Conservation (phyloP, 306 rosid genomes). For the Coriaria nepalensis region DNA sequence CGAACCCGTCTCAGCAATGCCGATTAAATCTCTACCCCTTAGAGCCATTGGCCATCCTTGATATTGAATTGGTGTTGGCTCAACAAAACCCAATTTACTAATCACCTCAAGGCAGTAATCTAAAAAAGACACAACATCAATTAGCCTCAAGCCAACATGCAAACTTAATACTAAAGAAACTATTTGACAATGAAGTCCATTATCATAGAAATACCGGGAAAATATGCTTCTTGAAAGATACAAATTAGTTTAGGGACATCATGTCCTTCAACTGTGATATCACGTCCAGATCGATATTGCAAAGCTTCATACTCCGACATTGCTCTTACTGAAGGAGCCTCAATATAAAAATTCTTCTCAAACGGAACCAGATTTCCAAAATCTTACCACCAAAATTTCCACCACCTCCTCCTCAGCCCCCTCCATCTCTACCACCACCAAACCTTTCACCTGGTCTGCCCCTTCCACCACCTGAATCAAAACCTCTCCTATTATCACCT, state of each 20-base stretch:
- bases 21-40: constrained; percentile 83
- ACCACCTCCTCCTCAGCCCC: constrained; percentile 13
- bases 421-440: constrained; percentile 26
- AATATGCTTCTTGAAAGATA: constrained; percentile 58
- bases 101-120: constrained; percentile 77
- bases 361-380: constrained; percentile 73
- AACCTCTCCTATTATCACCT: constrained; percentile 25
- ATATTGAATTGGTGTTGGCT: constrained; percentile 95
- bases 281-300: constrained; percentile 47
- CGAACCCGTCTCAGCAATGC: constrained; percentile 98
- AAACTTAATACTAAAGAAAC: not conserved
- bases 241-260: constrained; percentile 72
- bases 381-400: constrained; percentile 16
- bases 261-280: constrained; percentile 74
- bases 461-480: constrained; percentile 26
- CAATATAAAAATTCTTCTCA: constrained; percentile 71
- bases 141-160: not conserved
- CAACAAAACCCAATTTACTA: constrained; percentile 81
- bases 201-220: constrained; percentile 49
- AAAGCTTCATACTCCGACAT: constrained; percentile 61
- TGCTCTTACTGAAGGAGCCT: constrained; percentile 41
- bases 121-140: constrained; percentile 20
- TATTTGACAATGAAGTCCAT: not conserved
- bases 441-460: constrained; percentile 13
- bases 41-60: constrained; percentile 99